A percentile compares a stretch with the other conserved stretches of the same genome.
These are phyloP conservation scores for Metarhizium robertsii DNA, from an alignment of 2,329 filamentous ascomycete genomes.

Conservation along the genomic window DNA sequence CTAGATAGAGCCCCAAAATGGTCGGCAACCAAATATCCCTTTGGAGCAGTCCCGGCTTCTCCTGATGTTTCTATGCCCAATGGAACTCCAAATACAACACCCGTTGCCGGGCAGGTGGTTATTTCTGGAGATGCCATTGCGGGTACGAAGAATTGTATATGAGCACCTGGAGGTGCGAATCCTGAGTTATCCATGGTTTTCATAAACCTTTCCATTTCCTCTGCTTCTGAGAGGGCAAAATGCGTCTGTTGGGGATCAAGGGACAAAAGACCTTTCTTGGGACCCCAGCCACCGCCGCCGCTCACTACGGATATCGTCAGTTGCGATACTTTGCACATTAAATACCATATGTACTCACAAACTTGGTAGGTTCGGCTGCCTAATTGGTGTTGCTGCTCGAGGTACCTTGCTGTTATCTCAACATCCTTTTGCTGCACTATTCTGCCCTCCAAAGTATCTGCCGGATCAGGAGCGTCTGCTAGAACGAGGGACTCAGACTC, in stretches of 20 bases:
- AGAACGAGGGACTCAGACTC: constrained; percentile 2
- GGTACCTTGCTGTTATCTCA: constrained; percentile 15
- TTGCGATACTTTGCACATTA: not conserved
- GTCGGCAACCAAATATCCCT: constrained; percentile 5
- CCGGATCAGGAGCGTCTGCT: constrained; percentile 7
- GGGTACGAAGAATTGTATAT: constrained; percentile 55
- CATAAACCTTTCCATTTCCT: constrained; percentile 45
- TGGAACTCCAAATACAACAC: constrained; percentile 25
- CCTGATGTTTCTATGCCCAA: constrained; percentile 8
- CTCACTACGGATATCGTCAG: constrained; percentile 40
- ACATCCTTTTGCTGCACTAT: constrained; percentile 10
- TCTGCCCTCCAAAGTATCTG: constrained; percentile 1
- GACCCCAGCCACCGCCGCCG: constrained; percentile 77
- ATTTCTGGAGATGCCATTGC: constrained; percentile 17
- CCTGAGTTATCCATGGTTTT: constrained; percentile 35
- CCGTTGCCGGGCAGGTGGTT: constrained; percentile 9
- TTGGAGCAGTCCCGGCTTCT: not conserved
- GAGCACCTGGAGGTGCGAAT: constrained; percentile 53
- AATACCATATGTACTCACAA: constrained; percentile 13
- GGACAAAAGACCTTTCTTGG: constrained; percentile 69
- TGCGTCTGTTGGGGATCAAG: constrained; percentile 60
- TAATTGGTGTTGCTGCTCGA: constrained; percentile 26
- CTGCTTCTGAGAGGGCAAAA: constrained; percentile 33
- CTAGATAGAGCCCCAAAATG: constrained; percentile 57
- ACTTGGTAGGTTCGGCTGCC: constrained; percentile 37